Evolutionary conservation across 2,329 filamentous ascomycete genomes (phyloP), one percentile per base, ranked within the genome.

Genomic region (Pestalotiopsis sp.): DNA sequence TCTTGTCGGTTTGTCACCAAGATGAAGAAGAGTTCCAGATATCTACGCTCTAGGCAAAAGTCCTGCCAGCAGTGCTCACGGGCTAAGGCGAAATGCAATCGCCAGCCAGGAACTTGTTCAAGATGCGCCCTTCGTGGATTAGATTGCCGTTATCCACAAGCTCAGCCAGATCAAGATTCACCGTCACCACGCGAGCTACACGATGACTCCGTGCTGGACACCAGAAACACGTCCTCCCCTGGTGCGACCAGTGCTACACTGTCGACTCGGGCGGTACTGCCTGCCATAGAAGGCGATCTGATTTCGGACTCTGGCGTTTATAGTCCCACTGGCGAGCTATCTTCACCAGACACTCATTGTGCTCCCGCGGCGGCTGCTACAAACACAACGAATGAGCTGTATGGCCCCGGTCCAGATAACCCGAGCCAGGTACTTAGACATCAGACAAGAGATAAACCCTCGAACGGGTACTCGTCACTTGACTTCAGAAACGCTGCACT

Each of bases 31-130:
- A 38, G 69, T 20, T 41, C 73, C 5, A 74, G 79, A 72, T 83
- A 83, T 69, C 71, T 79, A 20, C 74, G 72, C 12, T 79, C 81
- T 1, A 78, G 81, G 12, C 81, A 82, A 68, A 83, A 81, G 65
- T 78, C 79, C 49, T 84, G 82, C 66, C 76, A 76, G 13, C 69
- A 74, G 9, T 83, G 82, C 57, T 79, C 77, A 1, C 49, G 67
- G 14, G 77, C 81, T 63, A 83, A 83, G 69, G 77, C 76, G 31
- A 83, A 77, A 75, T 83, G 82, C 69, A 79, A 83, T 71, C 80
- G 80, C 61, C 76, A 73, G 60, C 45, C 69, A 11, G 74, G 68
- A 7, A 41, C 72, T 7, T 83, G 82, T 62, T 71, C 74, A 0
- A 75, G 81, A 23, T 83, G 81, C 57, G 66, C 69, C 13, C 68